Evolutionary conservation across 73 alveolate genomes (phyloP), one percentile per base, ranked within the genome.

Genomic region (Symbiodinium natans): DNA sequence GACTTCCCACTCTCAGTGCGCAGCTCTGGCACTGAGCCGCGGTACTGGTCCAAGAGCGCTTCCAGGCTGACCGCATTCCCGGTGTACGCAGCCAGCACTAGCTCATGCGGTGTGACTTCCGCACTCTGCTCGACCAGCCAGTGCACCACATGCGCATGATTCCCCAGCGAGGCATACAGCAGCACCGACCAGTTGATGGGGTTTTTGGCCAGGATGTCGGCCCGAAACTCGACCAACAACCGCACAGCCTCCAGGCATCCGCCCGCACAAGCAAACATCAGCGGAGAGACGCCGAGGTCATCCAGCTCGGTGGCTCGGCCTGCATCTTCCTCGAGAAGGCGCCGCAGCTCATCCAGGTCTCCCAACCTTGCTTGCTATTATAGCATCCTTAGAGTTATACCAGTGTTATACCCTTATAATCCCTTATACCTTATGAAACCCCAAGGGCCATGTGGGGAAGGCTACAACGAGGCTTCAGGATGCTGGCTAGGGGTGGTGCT

Each of bases 231-330:
- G 83, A 52, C 43, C 82, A 92, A 34, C 59, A 92, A 31, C 17
- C 39, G 36, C 39, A 80, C 85, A 7, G 98, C 98, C 59, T 74
- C 98, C 46, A 92, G 33, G 52, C 82, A 75, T 74, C 98, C 98
- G 15, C 98, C 98, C 59, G 98, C 92, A 31, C 92, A 88, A 1
- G 98, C 98, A 75, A 92, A 92, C 98, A 92, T 92, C 92, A 92
- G 63, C 34, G 98, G 98, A 40, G 83, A 92, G 31, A 92, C 98
- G 36, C 98, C 98, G 31, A 92, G 68, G 41, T 92, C 98, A 31
- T 92, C 98, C 41, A 80, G 54, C 63, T 75, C 98, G 41, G 40
- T 84, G 29, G 92, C 92, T 33, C 83, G 38, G 38, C 73, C 83
- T 11, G 98, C 83, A 52, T 77, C 82, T 52, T 92, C 98, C 48